Conservation (phyloP, 495 filamentous ascomycete genomes). For the Xylaria longipes region DNA sequence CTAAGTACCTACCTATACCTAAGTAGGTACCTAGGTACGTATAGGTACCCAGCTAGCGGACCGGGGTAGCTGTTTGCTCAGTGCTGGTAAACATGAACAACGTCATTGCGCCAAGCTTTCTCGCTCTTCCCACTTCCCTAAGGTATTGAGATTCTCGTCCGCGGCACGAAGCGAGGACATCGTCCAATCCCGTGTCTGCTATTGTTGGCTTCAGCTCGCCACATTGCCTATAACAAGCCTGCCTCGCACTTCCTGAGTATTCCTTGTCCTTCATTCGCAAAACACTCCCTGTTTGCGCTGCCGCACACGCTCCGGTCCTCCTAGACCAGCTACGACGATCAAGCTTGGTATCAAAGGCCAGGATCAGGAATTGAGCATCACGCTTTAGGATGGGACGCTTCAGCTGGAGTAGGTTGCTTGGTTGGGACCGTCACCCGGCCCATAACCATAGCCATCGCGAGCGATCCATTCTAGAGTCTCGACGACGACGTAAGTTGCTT, state of each 20-base stretch:
- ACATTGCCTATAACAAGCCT: neutral
- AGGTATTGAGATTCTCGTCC: conserved; percentile 10
- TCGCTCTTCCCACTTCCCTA: conserved; percentile 63
- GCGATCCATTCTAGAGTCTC: conserved; percentile 46
- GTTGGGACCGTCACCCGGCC: conserved; percentile 49
- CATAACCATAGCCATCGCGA: conserved; percentile 45
- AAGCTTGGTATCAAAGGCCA: neutral
- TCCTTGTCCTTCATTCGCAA: neutral
- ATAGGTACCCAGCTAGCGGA: neutral
- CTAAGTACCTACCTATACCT: too few relatives aligned
- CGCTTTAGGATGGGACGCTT: conserved; percentile 35
- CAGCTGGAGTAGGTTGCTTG: conserved; percentile 48
- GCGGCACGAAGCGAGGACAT: conserved; percentile 48
- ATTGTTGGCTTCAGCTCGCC: neutral
- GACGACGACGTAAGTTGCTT: conserved; percentile 46
- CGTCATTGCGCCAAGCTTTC: conserved; percentile 48
- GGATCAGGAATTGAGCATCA: neutral
- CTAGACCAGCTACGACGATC: neutral
- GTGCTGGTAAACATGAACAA: neutral
- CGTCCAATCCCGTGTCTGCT: neutral
- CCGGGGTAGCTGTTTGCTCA: neutral
- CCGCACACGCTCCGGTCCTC: neutral
- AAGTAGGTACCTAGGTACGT: neutral
- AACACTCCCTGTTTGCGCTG: neutral
- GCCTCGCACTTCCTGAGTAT: neutral